phyloP scores from a whole-genome alignment of 306 rosid genomes.

The Arachis stenosperma region DNA sequence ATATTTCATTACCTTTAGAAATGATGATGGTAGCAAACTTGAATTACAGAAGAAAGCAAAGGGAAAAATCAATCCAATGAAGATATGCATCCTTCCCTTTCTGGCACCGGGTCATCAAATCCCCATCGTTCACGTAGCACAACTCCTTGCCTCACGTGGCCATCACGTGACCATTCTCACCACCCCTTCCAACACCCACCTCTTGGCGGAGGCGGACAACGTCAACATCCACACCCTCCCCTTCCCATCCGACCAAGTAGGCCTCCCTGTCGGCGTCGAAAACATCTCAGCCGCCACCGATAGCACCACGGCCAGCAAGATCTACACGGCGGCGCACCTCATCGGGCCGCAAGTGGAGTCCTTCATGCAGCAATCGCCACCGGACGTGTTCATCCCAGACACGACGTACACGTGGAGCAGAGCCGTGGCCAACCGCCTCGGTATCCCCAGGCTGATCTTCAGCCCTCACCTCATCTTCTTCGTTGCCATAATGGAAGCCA shows the following conservation, averaged over 20 bases:
- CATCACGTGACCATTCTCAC: conserved; percentile 47
- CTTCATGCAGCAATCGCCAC: conserved; percentile 5
- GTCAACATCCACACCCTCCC: conserved; percentile 20
- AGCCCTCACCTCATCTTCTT: conserved; percentile 36
- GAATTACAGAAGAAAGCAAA: no score
- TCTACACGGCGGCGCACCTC: conserved; percentile 31
- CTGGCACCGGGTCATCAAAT: conserved; percentile 45
- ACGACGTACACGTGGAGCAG: conserved; percentile 42
- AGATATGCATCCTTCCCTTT: conserved; percentile 49
- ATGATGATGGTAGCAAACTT: no score
- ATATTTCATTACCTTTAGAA: no score
- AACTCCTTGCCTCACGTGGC: conserved; percentile 32
- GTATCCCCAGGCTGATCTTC: conserved; percentile 42
- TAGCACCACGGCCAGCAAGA: conserved; percentile 16
- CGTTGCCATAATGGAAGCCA: conserved; percentile 33
- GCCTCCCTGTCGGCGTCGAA: conserved; percentile 40
- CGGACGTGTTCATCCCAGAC: conserved; percentile 40
- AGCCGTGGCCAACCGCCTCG: neutral
- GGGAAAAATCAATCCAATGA: neutral
- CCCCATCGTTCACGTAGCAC: conserved; percentile 45
- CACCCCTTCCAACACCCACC: conserved; percentile 36
- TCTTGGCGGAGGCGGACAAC: neutral
- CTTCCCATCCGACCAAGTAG: conserved; percentile 28
- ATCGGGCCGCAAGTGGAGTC: conserved; percentile 1
- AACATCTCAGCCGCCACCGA: conserved; percentile 28